phyloP scores from a whole-genome alignment of 495 filamentous ascomycete species.

The Entonaema liquescens region DNA sequence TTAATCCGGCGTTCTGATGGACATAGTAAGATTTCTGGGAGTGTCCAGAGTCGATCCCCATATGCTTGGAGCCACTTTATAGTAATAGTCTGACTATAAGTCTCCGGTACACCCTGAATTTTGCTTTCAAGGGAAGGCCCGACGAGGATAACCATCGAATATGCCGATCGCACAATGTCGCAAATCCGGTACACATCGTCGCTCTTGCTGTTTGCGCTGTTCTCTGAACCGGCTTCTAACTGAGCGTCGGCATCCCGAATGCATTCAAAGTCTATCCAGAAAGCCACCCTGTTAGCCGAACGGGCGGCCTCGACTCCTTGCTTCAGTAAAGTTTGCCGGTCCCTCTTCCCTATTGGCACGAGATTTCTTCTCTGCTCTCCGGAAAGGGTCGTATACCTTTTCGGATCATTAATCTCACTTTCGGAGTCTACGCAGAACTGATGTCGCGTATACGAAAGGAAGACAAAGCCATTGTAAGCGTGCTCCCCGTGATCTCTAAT shows the following conservation, averaged over 20 bases:
- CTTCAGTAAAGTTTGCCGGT: neutral
- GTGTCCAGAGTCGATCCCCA: neutral
- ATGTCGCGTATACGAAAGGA: neutral
- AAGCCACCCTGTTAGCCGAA: neutral
- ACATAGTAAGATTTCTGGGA: neutral
- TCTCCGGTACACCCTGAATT: neutral
- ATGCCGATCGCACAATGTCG: neutral
- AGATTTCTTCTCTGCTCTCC: neutral
- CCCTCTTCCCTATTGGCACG: neutral
- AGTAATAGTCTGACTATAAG: neutral
- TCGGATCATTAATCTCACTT: neutral
- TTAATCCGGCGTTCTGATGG: neutral
- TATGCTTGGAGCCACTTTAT: conserved; percentile 2
- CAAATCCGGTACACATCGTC: neutral
- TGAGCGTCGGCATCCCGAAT: neutral
- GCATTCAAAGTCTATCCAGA: neutral
- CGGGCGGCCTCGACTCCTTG: neutral
- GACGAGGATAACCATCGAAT: neutral
- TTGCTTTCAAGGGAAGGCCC: neutral
- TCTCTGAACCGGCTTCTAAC: neutral
- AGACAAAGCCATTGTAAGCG: neutral
- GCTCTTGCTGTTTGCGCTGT: neutral
- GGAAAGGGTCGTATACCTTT: neutral
- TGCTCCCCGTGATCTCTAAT: neutral
- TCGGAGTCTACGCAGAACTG: neutral